Evolutionary conservation across 192 early-diverging fungal genomes (phyloP), one percentile per base, ranked within the genome.

Genomic region (Umbelopsis sp.): DNA sequence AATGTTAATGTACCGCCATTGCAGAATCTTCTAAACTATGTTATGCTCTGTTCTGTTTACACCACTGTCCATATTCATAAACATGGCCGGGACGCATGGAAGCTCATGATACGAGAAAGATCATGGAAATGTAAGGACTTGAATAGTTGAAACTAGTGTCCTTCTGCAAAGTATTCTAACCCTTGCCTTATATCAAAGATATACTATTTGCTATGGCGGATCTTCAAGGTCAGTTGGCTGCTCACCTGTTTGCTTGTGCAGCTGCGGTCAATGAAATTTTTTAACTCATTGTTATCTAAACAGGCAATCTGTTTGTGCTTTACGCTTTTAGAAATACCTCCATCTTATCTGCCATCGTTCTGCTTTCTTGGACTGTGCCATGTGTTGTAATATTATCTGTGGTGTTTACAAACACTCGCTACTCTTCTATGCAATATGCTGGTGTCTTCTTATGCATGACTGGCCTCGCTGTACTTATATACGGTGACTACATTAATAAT

Each of bases 271-370:
- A 34, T 36, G 26, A 29, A 41, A 36, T 62, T 62, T 29, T 26
- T 17, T 59, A 20, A 17, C 26, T 62, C 56, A 62, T 62, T 62
- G 56, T 62, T 62, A 17, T 62, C 56, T 31, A 62, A 62, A 32
- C 56, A 77, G 76, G 71, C 67, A 77, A 77, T 62, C 67, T 69
- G 24, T 45, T 72, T 31, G 76, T 71, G 9, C 71, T 77, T 20
- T 65, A 69, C n/a, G 76, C 76, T 4, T 77, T 77, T 36, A 77
- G 72, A 49, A 77, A 72, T 45, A 77, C 76, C 25, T 77, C 76
- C 14, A 68, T 77, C 56, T 44, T 77, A 36, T 77, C 76, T 3
- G 76, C 76, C 5, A 36, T 77, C 2, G 56, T 77, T 3, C 24
- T 77, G 26, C 36, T 53, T n/a, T 77, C 76, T 26, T 77, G 76